A percentile compares a stretch with the other conserved stretches of the same genome.
These are phyloP conservation scores for Dovyalis caffra DNA, from an alignment of 345 rosid species.

Conservation along the genomic window DNA sequence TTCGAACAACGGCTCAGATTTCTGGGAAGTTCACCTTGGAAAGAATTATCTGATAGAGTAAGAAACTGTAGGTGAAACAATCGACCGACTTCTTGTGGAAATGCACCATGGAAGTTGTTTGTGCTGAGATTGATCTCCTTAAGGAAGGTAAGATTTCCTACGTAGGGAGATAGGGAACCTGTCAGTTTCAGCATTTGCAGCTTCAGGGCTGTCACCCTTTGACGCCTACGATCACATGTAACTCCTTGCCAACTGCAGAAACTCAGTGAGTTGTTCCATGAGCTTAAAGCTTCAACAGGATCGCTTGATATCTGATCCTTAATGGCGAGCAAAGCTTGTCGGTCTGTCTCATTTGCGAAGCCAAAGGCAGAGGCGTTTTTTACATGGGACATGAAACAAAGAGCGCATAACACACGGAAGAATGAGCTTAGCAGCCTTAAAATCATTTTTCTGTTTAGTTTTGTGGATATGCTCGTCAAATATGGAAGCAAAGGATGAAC, in stretches of 20 bases:
- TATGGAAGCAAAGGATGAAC: no score
- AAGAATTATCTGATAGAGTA: neutral
- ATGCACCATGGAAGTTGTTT: neutral
- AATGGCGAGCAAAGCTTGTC: neutral
- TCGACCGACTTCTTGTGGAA: conserved; percentile 21
- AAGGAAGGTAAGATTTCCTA: conserved; percentile 18
- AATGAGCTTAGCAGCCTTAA: no score
- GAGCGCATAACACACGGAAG: no score
- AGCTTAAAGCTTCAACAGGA: neutral
- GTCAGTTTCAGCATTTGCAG: neutral
- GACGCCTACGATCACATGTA: conserved; percentile 11
- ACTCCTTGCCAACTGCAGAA: conserved; percentile 30
- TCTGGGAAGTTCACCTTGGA: conserved; percentile 10
- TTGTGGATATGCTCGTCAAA: no score
- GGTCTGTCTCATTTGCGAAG: neutral
- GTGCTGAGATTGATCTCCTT: neutral
- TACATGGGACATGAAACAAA: no score
- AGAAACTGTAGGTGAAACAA: conserved; percentile 8
- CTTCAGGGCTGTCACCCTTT: conserved; percentile 10
- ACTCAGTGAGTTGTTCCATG: neutral
- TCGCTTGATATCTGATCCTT: neutral
- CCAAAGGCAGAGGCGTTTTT: no score
- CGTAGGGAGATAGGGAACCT: conserved; percentile 25
- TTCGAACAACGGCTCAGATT: neutral
- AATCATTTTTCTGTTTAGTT: no score